phyloP scores from a whole-genome alignment of 2,329 filamentous ascomycete genomes.

The Trichoderma semiorbis region DNA sequence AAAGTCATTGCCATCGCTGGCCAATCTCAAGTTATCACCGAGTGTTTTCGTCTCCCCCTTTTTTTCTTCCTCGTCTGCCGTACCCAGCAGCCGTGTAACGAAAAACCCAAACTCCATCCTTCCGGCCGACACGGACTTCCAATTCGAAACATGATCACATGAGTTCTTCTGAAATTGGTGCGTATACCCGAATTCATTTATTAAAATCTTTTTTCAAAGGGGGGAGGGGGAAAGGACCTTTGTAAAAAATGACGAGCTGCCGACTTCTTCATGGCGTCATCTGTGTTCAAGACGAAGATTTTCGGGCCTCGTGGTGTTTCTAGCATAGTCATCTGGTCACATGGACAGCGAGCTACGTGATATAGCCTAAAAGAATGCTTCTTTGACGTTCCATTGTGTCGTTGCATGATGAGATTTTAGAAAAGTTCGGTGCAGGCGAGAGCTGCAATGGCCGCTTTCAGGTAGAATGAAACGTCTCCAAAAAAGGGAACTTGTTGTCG shows the following conservation, averaged over 20 bases:
- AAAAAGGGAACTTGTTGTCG: background rate
- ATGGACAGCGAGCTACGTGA: background rate
- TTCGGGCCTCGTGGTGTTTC: background rate
- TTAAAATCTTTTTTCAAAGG: too few species aligned
- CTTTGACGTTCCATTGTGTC: background rate
- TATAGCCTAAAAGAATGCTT: conserved; percentile 4
- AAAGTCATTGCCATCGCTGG: background rate
- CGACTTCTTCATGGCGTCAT: conserved; percentile 4
- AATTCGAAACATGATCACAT: conserved; percentile 2
- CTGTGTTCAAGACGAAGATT: background rate
- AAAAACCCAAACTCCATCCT: background rate
- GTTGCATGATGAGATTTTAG: background rate
- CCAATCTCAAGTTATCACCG: background rate
- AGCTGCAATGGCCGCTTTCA: background rate
- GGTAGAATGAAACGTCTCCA: background rate
- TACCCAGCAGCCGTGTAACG: conserved; percentile 5
- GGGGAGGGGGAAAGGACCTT: too few species aligned
- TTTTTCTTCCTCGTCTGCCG: background rate
- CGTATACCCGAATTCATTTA: background rate
- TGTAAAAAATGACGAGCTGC: background rate
- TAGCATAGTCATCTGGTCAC: background rate
- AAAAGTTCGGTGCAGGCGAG: background rate
- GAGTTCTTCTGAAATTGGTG: background rate
- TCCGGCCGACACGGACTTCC: background rate
- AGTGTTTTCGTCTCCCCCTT: background rate